phyloP scores from a whole-genome alignment of 1,284 basidiomycete genomes.

The Boletus semigastroideus region DNA sequence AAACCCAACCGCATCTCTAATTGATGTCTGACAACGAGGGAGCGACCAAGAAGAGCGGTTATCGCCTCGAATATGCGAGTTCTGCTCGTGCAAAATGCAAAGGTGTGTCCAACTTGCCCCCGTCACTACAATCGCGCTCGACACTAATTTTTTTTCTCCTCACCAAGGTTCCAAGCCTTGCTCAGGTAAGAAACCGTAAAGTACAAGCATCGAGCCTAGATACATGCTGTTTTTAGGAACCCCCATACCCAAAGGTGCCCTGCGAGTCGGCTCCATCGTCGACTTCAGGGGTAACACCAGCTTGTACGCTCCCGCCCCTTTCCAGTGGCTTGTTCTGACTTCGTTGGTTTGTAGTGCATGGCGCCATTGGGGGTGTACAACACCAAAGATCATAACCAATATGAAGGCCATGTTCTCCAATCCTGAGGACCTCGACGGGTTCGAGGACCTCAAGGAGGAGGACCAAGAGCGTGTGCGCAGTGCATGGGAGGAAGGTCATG shows the following conservation, averaged over 20 bases:
- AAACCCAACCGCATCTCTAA: conserved; percentile 19
- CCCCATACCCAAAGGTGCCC: conserved; percentile 66
- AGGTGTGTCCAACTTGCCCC: conserved; percentile 47
- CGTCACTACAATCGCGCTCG: conserved; percentile 18
- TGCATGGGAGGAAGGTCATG: conserved; percentile 73
- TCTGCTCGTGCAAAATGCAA: conserved; percentile 78
- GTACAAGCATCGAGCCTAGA: conserved; percentile 15
- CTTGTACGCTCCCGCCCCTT: conserved; percentile 53
- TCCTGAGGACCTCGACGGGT: conserved; percentile 70
- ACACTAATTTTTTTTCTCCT: conserved; percentile 15
- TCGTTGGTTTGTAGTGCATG: conserved; percentile 49
- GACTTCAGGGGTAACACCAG: conserved; percentile 71
- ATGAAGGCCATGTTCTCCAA: conserved; percentile 64
- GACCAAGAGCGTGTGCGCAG: conserved; percentile 65
- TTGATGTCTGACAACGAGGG: conserved; percentile 59
- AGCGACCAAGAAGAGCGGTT: conserved; percentile 53
- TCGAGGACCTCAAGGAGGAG: conserved; percentile 61
- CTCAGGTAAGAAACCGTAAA: conserved; percentile 40
- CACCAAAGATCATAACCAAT: conserved; percentile 67
- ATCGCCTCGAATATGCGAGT: conserved; percentile 75
- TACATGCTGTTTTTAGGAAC: conserved; percentile 49
- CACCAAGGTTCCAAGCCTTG: conserved; percentile 78
- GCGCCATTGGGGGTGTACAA: conserved; percentile 85
- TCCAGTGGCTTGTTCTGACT: conserved; percentile 4
- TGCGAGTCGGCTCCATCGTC: conserved; percentile 76